Percentiles rank a stretch among this genome's conserved stretches.
Conservation (phyloP, 805 yeast genomes). For the Ogataea thermomethanolica region DNA sequence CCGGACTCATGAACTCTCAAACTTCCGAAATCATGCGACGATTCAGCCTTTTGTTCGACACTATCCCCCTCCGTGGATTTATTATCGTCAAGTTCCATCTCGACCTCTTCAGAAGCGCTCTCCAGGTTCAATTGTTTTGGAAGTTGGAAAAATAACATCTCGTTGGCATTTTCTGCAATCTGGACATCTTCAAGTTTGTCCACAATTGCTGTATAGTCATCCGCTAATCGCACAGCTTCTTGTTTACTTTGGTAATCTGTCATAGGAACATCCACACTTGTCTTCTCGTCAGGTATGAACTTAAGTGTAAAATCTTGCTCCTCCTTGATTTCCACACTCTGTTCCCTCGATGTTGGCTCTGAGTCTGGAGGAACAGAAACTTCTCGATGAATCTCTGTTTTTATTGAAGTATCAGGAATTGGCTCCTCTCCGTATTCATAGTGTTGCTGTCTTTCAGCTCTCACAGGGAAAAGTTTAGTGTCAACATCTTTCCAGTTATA, state of each 20-base stretch:
- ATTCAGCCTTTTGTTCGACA: background rate
- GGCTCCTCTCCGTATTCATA: conserved; percentile 34
- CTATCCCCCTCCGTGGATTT: background rate
- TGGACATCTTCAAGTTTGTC: conserved; percentile 18
- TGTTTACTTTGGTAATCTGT: conserved; percentile 33
- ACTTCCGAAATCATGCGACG: conserved; percentile 65
- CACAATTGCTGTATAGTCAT: conserved; percentile 39
- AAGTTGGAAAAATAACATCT: conserved; percentile 29
- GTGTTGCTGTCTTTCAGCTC: conserved; percentile 56
- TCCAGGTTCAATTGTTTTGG: conserved; percentile 23
- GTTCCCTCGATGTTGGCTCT: conserved; percentile 24
- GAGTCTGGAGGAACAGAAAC: conserved; percentile 19
- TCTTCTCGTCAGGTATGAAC: conserved; percentile 13
- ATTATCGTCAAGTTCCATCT: conserved; percentile 8
- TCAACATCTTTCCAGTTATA: conserved; percentile 51
- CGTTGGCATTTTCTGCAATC: conserved; percentile 8
- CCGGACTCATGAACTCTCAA: conserved; percentile 83
- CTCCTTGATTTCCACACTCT: conserved; percentile 20
- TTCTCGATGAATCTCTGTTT: conserved; percentile 31
- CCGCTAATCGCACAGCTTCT: conserved; percentile 33
- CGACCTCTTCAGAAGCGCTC: conserved; percentile 21
- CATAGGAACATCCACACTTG: conserved; percentile 16
- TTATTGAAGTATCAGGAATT: conserved; percentile 31
- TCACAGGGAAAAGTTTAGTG: conserved; percentile 62
- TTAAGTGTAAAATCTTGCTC: conserved; percentile 10